These are phyloP conservation scores for Orobanche coerulescens DNA, from an alignment of 257 asterid genomes.

Conservation along the genomic window DNA sequence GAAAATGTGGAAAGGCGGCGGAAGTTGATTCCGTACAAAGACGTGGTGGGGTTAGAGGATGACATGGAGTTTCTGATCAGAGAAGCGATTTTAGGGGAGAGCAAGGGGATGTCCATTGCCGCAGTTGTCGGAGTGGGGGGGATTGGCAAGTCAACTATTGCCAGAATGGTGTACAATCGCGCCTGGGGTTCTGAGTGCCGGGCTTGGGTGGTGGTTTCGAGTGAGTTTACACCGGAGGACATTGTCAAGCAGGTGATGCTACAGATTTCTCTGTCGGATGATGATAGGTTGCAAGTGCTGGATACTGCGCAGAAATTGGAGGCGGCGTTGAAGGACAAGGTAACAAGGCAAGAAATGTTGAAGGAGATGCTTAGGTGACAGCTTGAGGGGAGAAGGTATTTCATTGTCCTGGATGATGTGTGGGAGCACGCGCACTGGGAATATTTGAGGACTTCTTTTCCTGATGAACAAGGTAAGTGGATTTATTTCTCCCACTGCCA, in stretches of 20 bases:
- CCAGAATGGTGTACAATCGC: conserved; percentile 19
- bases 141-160: conserved; percentile 21
- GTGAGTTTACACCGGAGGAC: conserved; percentile 8
- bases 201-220: conserved; percentile 26
- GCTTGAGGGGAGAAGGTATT: conserved; percentile 10
- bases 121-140: conserved; percentile 23
- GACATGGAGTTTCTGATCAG: conserved; percentile 4
- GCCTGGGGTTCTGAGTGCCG: conserved; percentile 8
- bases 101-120: neutral
- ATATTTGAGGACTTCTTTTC: conserved; percentile 13
- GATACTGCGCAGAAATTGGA: too few relatives aligned
- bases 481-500: too few relatives aligned
- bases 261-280: too few relatives aligned
- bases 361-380: too few relatives aligned
- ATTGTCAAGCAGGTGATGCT: conserved; percentile 15
- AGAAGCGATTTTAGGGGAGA: neutral
- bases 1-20: neutral
- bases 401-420: conserved; percentile 21
- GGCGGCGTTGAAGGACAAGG: too few relatives aligned
- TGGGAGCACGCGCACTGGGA: conserved; percentile 17
- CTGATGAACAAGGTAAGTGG: too few relatives aligned
- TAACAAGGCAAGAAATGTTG: too few relatives aligned
- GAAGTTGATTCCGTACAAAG: neutral
- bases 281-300: too few relatives aligned
- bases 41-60: conserved; percentile 14